Base-by-base conservation (phyloP, 139 green algal genomes). In the Chlorella sp. region DNA sequence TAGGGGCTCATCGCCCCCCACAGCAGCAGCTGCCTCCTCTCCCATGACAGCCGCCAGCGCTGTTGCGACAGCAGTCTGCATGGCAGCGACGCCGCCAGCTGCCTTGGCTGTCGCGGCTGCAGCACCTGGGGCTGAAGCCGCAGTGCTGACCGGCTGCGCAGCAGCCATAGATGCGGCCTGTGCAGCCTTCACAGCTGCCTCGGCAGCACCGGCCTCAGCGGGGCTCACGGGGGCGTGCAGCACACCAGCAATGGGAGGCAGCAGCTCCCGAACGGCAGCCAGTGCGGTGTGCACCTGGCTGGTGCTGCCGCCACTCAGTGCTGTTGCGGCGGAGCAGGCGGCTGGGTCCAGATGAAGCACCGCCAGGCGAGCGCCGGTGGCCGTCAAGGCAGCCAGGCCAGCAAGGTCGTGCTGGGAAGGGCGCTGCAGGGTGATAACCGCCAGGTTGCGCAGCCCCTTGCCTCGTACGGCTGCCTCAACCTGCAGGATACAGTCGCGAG, bases 211-310 rank as follows among this genome's bases (percentile, higher is more conserved):
- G 5, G 76, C 68, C 39, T 81, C 85, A 36, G 56, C n/a, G 1
- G 57, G n/a, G 34, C 39, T 25, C 3, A 39, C 57, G 9, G 75
- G 55, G 30, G 63, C 69, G 55, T 85, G 82, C 21, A 90, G 71
- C n/a, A 88, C 82, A n/a, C 39, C 82, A 13, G 34, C 87, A 70
- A 88, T 78, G 18, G 87, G 87, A 20, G 87, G 87, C 74, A 90
- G 47, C 36, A 83, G 64, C 68, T 85, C 76, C 13, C 67, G 39
- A 1, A 44, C 67, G 4, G 87, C 82, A 5, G 87, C 64, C 64
- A 90, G 75, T 15, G 87, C 87, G 63, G 79, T 82, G 36, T 71
- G 80, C 36, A 90, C 34, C 47, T 57, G 76, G 36, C 74, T 41
- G 74, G 25, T 25, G 25, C 28, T 16, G 28, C 13, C 36, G 57